A percentile compares a stretch with the other conserved stretches of the same genome.
phyloP scores from a whole-genome alignment of 1,284 basidiomycete species.

The Chiua sp. region DNA sequence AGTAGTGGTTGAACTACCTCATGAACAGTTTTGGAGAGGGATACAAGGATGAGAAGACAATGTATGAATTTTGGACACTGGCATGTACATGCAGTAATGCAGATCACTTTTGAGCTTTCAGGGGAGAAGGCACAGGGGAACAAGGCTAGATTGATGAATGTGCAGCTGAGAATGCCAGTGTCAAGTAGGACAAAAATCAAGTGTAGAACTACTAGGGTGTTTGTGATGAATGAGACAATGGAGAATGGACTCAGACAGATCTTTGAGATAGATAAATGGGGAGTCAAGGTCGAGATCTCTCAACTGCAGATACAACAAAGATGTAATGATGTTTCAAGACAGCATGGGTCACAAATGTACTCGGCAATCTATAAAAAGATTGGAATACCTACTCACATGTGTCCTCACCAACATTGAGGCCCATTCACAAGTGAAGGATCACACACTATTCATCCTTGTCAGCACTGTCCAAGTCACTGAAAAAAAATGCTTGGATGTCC shows the following conservation, averaged over 20 bases:
- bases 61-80: conserved; percentile 99
- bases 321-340: conserved; percentile 99
- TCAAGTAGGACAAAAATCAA: conserved; percentile 87
- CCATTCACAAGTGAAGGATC: conserved; percentile 11
- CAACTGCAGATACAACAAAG: conserved; percentile 96
- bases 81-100: conserved; percentile 97
- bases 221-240: conserved; percentile 81
- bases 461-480: conserved; percentile 66
- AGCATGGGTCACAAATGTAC: conserved; percentile 95
- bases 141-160: conserved; percentile 74
- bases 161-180: conserved; percentile 82
- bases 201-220: conserved; percentile 95
- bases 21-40: conserved; percentile 93
- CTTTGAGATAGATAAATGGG: conserved; percentile 71
- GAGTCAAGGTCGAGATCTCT: conserved; percentile 76
- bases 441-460: conserved; percentile 22
- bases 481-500: conserved; percentile 67
- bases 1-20: too few relatives aligned
- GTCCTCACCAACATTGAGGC: conserved; percentile 45
- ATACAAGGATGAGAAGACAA: conserved; percentile 62
- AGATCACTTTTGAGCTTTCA: conserved; percentile 94
- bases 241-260: conserved; percentile 62
- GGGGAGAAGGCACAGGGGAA: conserved; percentile 38
- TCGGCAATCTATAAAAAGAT: conserved; percentile 98
- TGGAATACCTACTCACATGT: conserved; percentile 71